A percentile compares a stretch with the other conserved stretches of the same genome.
phyloP scores from a whole-genome alignment of 495 filamentous ascomycete genomes.

The Apiosordaria backusii region DNA sequence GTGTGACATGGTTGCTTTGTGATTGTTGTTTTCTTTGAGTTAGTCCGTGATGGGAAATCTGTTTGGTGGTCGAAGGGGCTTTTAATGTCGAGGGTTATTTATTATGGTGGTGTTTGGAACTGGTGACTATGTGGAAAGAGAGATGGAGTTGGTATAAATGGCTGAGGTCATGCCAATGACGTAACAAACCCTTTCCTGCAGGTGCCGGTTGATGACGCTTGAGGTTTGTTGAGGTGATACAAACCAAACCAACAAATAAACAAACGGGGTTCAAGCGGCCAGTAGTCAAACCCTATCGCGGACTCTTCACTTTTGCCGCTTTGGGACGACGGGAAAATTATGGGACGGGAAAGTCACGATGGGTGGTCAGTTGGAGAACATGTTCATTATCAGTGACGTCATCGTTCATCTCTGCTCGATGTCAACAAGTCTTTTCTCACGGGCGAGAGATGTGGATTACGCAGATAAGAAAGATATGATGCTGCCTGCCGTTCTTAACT shows the following conservation, averaged over 20 bases:
- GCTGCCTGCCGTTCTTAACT: too few relatives aligned
- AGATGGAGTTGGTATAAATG: background rate
- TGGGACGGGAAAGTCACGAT: background rate
- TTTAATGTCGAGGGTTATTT: background rate
- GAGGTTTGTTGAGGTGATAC: background rate
- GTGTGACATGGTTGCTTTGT: slow-evolving; percentile 8
- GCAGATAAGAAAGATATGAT: too few relatives aligned
- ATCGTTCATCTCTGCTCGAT: background rate
- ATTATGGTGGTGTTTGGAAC: background rate
- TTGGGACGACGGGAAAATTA: background rate
- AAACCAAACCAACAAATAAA: background rate
- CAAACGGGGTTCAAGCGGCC: background rate
- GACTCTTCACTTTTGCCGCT: background rate
- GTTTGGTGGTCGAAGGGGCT: background rate
- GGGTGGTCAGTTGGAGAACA: background rate
- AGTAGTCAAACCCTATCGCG: background rate
- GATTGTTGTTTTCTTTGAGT: background rate
- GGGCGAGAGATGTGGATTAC: too few relatives aligned
- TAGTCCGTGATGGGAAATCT: background rate
- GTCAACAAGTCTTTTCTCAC: too few relatives aligned
- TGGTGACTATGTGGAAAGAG: background rate
- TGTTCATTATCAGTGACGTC: background rate
- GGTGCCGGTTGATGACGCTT: background rate
- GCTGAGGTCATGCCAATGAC: background rate
- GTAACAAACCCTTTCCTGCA: background rate